phyloP scores from a whole-genome alignment of 2,329 filamentous ascomycete genomes.

The Penicillium janthinellum region DNA sequence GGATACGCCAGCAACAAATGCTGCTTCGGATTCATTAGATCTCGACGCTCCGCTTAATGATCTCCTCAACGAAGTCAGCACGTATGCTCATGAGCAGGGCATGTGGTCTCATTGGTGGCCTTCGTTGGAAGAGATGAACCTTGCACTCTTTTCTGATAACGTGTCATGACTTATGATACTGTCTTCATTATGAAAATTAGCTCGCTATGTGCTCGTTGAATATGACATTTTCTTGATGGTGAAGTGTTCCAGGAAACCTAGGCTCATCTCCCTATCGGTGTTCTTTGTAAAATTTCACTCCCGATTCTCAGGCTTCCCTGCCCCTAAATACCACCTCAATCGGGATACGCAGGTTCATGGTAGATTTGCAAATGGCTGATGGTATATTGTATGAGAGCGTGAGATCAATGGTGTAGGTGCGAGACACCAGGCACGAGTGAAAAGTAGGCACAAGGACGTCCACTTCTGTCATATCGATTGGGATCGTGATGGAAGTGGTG shows the following conservation, averaged over 20 bases:
- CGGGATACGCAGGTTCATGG: neutral
- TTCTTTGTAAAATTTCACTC: neutral
- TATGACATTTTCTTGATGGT: neutral
- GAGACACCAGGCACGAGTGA: slow-evolving; percentile 8
- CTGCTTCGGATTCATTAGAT: slow-evolving; percentile 11
- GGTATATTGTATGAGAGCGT: slow-evolving; percentile 2
- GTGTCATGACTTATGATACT: neutral
- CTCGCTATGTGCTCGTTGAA: neutral
- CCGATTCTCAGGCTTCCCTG: neutral
- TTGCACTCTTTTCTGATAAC: slow-evolving; percentile 3
- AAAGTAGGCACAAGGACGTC: slow-evolving; percentile 4
- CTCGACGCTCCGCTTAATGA: slow-evolving; percentile 18
- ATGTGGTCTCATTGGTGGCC: slow-evolving; percentile 23
- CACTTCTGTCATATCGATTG: neutral
- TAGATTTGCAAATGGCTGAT: neutral
- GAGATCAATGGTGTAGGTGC: slow-evolving; percentile 6
- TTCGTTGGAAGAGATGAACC: slow-evolving; percentile 16
- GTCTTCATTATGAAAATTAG: neutral
- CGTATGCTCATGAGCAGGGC: slow-evolving; percentile 19
- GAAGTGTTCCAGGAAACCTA: no score
- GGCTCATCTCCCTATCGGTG: no score
- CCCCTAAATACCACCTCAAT: neutral
- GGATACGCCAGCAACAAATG: slow-evolving; percentile 4
- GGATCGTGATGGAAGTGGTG: slow-evolving; percentile 1
- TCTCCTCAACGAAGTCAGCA: slow-evolving; percentile 18